Evolutionary conservation across 73 alveolate species (phyloP).

Genomic region (Blepharisma japonicum): DNA sequence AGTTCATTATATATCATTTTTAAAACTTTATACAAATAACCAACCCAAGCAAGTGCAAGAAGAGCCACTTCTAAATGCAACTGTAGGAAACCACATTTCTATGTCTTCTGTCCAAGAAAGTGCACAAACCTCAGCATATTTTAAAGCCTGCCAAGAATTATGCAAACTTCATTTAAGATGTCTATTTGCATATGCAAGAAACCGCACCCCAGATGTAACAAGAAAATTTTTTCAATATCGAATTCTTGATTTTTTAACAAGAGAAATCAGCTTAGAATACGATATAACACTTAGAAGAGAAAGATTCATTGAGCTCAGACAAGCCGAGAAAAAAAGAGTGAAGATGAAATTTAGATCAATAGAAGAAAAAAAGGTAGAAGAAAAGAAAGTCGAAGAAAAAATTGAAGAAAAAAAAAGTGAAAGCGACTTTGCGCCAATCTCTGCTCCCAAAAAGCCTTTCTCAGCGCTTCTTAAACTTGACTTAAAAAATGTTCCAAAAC

Average conservation of each 20-base stretch:
- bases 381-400: background rate
- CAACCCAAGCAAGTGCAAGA: conserved; percentile 43
- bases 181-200: conserved; percentile 82
- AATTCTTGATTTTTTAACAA: conserved; percentile 84
- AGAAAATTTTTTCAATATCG: conserved; percentile 89
- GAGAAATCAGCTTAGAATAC: conserved; percentile 94
- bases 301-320: conserved; percentile 40
- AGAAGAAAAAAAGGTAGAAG: conserved; percentile 24
- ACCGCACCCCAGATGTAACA: conserved; percentile 90
- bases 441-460: background rate
- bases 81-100: conserved; percentile 51
- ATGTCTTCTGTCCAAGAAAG: conserved; percentile 58
- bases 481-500: background rate
- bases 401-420: conserved; percentile 12
- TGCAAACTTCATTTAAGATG: conserved; percentile 93
- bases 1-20: conserved; percentile 78
- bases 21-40: conserved; percentile 74
- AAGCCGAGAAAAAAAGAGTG: conserved; percentile 35
- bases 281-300: conserved; percentile 70
- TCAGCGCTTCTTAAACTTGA: background rate
- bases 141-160: conserved; percentile 62
- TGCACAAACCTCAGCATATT: conserved; percentile 62
- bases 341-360: conserved; percentile 30
- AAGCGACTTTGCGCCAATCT: background rate
- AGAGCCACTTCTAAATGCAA: conserved; percentile 33